Conservation (phyloP, 2,329 filamentous ascomycete species). For the Fusarium sp. region DNA sequence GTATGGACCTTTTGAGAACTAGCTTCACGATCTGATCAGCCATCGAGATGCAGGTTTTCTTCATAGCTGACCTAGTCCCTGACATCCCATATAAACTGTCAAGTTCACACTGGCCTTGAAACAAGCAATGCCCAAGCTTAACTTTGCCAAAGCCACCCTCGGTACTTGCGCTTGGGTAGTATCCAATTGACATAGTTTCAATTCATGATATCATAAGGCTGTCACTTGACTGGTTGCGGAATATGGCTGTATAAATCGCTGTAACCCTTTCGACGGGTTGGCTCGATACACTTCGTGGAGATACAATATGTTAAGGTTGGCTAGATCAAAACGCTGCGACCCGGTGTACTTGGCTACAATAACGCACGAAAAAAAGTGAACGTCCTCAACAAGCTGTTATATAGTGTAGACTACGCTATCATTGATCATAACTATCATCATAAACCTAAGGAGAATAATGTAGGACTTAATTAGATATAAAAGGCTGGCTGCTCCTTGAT, state of each 20-base stretch:
- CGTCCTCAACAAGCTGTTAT: fast-evolving
- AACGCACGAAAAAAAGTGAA: not conserved
- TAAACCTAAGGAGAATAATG: too few relatives aligned
- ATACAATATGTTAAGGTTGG: too few relatives aligned
- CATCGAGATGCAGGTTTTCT: not conserved
- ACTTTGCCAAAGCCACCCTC: not conserved
- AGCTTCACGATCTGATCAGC: not conserved
- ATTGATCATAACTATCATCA: fast-evolving
- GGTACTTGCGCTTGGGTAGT: not conserved
- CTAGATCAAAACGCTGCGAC: not conserved
- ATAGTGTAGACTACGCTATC: fast-evolving
- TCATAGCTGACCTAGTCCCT: not conserved
- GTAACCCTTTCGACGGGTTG: not conserved
- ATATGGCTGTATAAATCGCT: not conserved
- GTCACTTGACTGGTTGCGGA: not conserved
- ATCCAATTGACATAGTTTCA: not conserved
- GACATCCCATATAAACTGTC: not conserved
- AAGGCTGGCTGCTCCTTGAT: fast-evolving
- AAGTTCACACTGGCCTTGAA: not conserved
- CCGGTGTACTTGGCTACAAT: not conserved
- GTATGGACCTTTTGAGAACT: not conserved
- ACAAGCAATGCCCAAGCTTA: not conserved
- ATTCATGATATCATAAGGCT: not conserved
- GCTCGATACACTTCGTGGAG: too few relatives aligned
- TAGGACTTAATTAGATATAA: too few relatives aligned